These are phyloP conservation scores for Sporothrix schenckii DNA, from an alignment of 2,329 filamentous ascomycete species.

Conservation along the genomic window DNA sequence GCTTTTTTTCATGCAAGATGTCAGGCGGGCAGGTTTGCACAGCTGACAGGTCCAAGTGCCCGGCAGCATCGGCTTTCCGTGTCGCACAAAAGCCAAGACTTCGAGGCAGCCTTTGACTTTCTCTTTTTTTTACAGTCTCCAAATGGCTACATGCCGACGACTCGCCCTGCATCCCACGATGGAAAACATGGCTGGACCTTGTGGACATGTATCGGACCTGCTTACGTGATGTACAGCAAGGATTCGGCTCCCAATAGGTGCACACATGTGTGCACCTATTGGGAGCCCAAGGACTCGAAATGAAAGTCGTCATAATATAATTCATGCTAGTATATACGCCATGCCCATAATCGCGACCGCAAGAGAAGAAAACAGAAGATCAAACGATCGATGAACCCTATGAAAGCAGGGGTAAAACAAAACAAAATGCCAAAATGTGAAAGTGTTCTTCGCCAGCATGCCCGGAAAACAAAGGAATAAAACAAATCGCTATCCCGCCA, in stretches of 20 bases:
- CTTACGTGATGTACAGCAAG: too few relatives aligned
- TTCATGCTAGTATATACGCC: slow-evolving; percentile 21
- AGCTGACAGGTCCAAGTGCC: slow-evolving; percentile 3
- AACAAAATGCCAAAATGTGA: background rate
- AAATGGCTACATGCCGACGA: background rate
- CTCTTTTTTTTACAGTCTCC: slow-evolving; percentile 6
- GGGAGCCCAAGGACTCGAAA: too few relatives aligned
- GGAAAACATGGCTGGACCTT: too few relatives aligned
- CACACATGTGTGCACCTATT: too few relatives aligned
- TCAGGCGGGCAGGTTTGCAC: slow-evolving; percentile 10
- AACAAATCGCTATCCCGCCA: slow-evolving; percentile 21
- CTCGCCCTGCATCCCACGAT: background rate
- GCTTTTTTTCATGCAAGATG: slow-evolving; percentile 13
- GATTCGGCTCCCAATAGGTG: too few relatives aligned
- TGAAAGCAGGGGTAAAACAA: background rate
- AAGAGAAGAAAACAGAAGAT: background rate
- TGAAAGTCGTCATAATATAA: background rate
- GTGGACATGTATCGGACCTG: too few relatives aligned
- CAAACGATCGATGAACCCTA: background rate
- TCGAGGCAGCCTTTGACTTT: background rate
- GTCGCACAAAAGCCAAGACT: slow-evolving; percentile 18
- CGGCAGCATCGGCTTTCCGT: slow-evolving; percentile 13
- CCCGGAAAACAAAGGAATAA: background rate
- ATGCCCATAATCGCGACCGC: slow-evolving; percentile 1
- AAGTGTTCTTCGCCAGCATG: slow-evolving; percentile 15